Percentiles rank a stretch among this genome's conserved stretches.
Conservation (phyloP, 805 yeast species). For the Metschnikowia anglica region DNA sequence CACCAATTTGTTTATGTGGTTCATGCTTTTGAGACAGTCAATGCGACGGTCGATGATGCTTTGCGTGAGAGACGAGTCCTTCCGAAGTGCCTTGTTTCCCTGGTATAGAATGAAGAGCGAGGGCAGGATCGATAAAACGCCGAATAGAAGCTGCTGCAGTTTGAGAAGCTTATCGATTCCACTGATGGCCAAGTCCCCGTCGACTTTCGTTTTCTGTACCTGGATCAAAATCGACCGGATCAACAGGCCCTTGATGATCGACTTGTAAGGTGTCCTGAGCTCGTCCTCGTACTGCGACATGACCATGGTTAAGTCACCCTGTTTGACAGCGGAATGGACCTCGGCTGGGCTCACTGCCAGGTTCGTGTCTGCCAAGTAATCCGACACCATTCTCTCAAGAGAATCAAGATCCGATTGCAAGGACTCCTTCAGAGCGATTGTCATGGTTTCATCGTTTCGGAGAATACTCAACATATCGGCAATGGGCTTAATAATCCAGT, state of each 20-base stretch:
- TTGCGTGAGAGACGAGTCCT: slow-evolving; percentile 33
- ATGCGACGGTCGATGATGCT: slow-evolving; percentile 31
- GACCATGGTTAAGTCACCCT: slow-evolving; percentile 78
- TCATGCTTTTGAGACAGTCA: slow-evolving; percentile 46
- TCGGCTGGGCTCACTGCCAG: slow-evolving; percentile 22
- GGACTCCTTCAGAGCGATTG: slow-evolving; percentile 77
- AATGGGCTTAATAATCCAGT: slow-evolving; percentile 83
- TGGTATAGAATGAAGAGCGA: slow-evolving; percentile 59
- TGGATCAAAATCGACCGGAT: slow-evolving; percentile 80
- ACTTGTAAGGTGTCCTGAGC: slow-evolving; percentile 64
- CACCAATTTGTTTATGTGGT: slow-evolving; percentile 58
- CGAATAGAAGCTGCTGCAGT: slow-evolving; percentile 93
- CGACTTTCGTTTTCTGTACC: slow-evolving; percentile 94
- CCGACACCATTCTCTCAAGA: slow-evolving; percentile 83
- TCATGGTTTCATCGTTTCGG: slow-evolving; percentile 76
- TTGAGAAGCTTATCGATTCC: slow-evolving; percentile 89
- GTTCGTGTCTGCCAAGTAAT: slow-evolving; percentile 48
- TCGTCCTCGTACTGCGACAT: slow-evolving; percentile 81
- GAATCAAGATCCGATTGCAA: slow-evolving; percentile 75
- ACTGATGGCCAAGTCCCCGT: slow-evolving; percentile 82
- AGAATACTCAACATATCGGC: slow-evolving; percentile 71
- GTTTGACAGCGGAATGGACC: slow-evolving; percentile 50
- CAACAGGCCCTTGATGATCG: slow-evolving; percentile 65
- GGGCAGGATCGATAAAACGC: slow-evolving; percentile 86
- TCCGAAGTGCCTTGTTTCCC: slow-evolving; percentile 28